These are phyloP conservation scores for Aspergillus ochraceus DNA, from an alignment of 2,329 filamentous ascomycete genomes.

Conservation along the genomic window DNA sequence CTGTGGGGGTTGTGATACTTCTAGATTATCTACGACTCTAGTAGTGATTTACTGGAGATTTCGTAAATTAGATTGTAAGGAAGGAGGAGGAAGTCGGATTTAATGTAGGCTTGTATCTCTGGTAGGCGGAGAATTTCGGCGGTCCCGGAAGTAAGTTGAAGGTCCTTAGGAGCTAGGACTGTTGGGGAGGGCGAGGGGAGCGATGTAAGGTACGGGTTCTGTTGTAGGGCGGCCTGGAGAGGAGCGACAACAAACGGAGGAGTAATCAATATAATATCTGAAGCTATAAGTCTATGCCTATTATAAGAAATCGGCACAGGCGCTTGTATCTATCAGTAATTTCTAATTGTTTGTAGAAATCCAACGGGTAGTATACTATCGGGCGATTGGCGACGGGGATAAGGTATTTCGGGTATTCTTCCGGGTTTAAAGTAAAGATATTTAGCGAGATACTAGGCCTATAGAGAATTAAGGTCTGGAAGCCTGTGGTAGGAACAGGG, in stretches of 20 bases:
- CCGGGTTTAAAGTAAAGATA: conserved; percentile 51
- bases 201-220: conserved; percentile 53
- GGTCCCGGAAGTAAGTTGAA: conserved; percentile 84
- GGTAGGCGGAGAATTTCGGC: conserved; percentile 83
- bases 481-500: conserved; percentile 57
- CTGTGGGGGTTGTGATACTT: too few relatives aligned
- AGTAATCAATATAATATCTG: conserved; percentile 51
- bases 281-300: conserved; percentile 3
- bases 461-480: conserved; percentile 51
- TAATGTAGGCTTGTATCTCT: conserved; percentile 76
- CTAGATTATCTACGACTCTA: conserved; percentile 88
- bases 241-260: conserved; percentile 45
- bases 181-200: conserved; percentile 55
- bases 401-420: conserved; percentile 50
- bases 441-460: conserved; percentile 51
- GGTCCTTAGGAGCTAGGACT: conserved; percentile 70
- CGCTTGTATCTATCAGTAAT: conserved; percentile 40
- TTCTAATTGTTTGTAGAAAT: conserved; percentile 50
- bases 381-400: conserved; percentile 51
- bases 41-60: conserved; percentile 74
- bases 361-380: conserved; percentile 52
- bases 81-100: conserved; percentile 82
- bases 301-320: not conserved
- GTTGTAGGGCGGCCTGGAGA: conserved; percentile 48
- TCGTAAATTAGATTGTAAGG: conserved; percentile 95